Conservation (phyloP, 805 yeast species). For the Yueomyces sinensis region DNA sequence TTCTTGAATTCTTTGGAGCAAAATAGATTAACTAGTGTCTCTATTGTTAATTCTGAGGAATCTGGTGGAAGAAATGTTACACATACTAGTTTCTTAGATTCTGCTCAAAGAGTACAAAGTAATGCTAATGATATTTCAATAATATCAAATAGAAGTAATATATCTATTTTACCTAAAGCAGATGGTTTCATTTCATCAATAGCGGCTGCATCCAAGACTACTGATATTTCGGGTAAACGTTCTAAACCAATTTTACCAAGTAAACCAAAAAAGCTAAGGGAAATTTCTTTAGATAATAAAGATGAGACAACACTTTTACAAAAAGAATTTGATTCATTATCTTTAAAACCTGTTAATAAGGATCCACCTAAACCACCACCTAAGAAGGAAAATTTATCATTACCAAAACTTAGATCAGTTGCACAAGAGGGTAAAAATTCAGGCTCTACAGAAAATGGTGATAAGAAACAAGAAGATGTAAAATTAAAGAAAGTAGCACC, state of each 20-base stretch:
- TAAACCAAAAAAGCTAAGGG: slow-evolving; percentile 5
- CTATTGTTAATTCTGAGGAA: not conserved
- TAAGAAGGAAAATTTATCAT: slow-evolving; percentile 2
- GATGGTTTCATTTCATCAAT: slow-evolving; percentile 16
- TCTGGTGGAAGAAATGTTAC: not conserved
- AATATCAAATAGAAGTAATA: not conserved
- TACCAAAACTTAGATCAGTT: slow-evolving; percentile 10
- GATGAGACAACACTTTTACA: not conserved
- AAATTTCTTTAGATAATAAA: not conserved
- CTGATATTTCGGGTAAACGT: slow-evolving; percentile 1
- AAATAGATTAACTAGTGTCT: slow-evolving; percentile 8
- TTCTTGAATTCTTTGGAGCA: slow-evolving; percentile 10
- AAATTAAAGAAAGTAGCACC: slow-evolving; percentile 6
- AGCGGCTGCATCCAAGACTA: slow-evolving; percentile 3
- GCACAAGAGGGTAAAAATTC: not conserved
- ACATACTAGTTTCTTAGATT: slow-evolving; percentile 12
- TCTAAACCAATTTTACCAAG: slow-evolving; percentile 6
- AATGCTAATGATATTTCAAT: not conserved
- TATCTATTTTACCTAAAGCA: slow-evolving; percentile 3
- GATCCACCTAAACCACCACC: slow-evolving; percentile 5
- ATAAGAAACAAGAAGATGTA: not conserved
- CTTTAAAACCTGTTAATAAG: not conserved
- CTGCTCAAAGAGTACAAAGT: slow-evolving; percentile 7
- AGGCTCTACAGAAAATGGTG: not conserved
- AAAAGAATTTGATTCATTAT: not conserved